Percentiles rank a stretch among this genome's conserved stretches.
Evolutionary conservation across 345 rosid species (phyloP).

Genomic region (Acer yangbiense): DNA sequence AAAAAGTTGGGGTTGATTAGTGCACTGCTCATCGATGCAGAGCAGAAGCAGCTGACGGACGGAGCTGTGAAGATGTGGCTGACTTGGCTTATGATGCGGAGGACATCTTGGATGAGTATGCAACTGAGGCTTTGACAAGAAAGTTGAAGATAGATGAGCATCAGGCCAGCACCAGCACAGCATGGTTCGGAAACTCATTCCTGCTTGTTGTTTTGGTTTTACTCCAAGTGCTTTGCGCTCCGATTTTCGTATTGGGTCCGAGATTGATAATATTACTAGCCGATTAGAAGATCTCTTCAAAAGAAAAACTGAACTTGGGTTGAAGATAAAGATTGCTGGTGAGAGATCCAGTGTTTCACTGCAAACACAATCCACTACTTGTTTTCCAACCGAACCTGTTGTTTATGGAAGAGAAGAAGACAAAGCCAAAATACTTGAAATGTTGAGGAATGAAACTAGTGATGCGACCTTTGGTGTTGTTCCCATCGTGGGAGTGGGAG

Average conservation of each 20-base stretch:
- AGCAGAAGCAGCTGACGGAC: conserved; percentile 1
- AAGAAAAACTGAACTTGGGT: neutral
- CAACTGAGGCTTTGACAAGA: neutral
- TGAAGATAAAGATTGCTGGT: neutral
- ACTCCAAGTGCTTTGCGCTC: neutral
- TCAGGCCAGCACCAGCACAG: neutral
- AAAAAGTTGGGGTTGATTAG: too few relatives aligned
- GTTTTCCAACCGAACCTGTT: neutral
- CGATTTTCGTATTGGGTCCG: neutral
- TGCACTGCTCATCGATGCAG: neutral
- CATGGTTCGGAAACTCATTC: neutral
- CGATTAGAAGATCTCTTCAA: neutral
- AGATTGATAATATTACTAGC: neutral
- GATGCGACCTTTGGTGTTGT: neutral
- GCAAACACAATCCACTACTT: neutral
- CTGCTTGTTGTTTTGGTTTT: neutral
- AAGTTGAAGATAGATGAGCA: neutral
- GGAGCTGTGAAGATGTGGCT: neutral
- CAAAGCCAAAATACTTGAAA: neutral
- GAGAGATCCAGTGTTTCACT: neutral
- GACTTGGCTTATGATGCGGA: conserved; percentile 4
- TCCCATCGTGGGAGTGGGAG: conserved; percentile 26
- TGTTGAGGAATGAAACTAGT: neutral
- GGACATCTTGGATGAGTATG: conserved; percentile 7
- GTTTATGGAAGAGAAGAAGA: neutral